Conservation (phyloP, 2,329 filamentous ascomycete species). For the Simplicillium aogashimaense region DNA sequence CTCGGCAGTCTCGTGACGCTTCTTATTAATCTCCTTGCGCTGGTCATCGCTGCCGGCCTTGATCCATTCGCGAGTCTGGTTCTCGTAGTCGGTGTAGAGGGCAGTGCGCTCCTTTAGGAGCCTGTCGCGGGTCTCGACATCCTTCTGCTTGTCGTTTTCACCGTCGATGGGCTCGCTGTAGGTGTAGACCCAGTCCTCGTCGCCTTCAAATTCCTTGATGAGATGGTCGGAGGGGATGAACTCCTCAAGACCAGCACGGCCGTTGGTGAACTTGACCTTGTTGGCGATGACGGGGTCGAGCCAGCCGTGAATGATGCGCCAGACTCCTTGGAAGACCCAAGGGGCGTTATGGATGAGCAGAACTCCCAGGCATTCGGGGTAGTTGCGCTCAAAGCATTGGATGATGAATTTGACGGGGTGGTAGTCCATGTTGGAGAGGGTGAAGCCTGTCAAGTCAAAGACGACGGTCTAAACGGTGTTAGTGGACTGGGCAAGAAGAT, state of each 20-base stretch:
- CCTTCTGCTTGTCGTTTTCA: constrained; percentile 63
- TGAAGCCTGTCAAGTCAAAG: constrained; percentile 85
- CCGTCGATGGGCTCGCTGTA: constrained; percentile 62
- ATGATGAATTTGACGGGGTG: constrained; percentile 92
- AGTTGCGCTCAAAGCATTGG: constrained; percentile 92
- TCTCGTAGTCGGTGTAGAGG: constrained; percentile 61
- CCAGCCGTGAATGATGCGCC: constrained; percentile 85
- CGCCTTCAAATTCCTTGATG: constrained; percentile 67
- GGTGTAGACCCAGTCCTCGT: constrained; percentile 69
- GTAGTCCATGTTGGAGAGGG: constrained; percentile 89
- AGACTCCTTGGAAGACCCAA: constrained; percentile 86
- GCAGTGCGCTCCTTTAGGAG: constrained; percentile 50
- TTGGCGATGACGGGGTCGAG: constrained; percentile 81
- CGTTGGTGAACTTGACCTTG: constrained; percentile 85
- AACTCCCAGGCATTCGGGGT: constrained; percentile 74
- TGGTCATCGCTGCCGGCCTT: constrained; percentile 21
- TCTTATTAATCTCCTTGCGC: constrained; percentile 34
- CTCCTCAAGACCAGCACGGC: constrained; percentile 58
- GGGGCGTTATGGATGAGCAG: constrained; percentile 85
- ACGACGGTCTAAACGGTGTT: constrained; percentile 4
- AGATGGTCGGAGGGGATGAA: constrained; percentile 61
- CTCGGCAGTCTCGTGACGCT: constrained; percentile 48
- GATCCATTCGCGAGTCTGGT: constrained; percentile 64
- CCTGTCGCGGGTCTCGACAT: constrained; percentile 46
- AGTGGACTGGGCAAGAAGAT: neutral